These are phyloP conservation scores for Trypanosoma melophagium DNA, from an alignment of 208 protist genomes.

Conservation along the genomic window DNA sequence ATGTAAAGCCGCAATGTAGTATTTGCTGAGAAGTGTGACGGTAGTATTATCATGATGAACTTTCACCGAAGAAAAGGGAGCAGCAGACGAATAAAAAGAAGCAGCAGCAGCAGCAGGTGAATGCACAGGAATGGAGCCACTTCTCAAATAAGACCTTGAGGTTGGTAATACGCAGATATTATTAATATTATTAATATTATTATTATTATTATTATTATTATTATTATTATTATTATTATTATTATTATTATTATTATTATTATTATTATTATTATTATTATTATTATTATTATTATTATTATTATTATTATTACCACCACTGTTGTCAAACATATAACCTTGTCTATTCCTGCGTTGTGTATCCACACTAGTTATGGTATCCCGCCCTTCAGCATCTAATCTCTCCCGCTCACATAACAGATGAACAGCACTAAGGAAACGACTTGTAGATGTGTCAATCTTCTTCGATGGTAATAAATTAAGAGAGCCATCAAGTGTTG, in stretches of 20 bases:
- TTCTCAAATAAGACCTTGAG: too few species aligned
- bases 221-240: too few species aligned
- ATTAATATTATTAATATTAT: too few species aligned
- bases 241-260: too few species aligned
- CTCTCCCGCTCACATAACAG: constrained; percentile 25
- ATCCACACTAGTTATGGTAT: background rate
- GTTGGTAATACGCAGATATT: too few species aligned
- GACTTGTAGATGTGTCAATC: constrained; percentile 1
- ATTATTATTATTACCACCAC: background rate
- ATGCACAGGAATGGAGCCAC: too few species aligned
- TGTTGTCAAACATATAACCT: background rate
- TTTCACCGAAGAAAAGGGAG: background rate
- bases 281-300: too few species aligned
- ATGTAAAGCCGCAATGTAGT: constrained; percentile 53
- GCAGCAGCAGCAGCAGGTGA: too few species aligned
- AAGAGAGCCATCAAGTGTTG: constrained; percentile 33
- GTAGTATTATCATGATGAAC: background rate
- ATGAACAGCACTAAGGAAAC: constrained; percentile 23
- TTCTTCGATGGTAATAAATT: background rate
- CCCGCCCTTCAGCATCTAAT: background rate
- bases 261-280: too few species aligned
- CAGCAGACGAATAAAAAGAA: background rate
- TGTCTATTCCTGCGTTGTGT: background rate
- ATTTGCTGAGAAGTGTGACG: background rate
- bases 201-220: too few species aligned